Evolutionary conservation across 495 filamentous ascomycete species (phyloP).

Genomic region (Penicillium antarcticum): DNA sequence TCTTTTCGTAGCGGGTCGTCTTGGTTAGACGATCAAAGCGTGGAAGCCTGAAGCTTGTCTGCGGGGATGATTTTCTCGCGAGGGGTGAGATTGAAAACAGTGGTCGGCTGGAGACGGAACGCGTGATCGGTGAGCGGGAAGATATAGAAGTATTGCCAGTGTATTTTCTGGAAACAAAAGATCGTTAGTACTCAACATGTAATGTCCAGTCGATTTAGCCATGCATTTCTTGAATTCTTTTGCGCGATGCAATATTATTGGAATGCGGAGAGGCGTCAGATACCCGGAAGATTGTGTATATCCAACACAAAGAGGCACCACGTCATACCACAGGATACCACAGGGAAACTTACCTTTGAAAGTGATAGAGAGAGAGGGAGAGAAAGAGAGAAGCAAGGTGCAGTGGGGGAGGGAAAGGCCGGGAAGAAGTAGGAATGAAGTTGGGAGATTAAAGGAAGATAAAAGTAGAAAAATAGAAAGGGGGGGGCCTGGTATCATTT

Average conservation of each 20-base stretch:
- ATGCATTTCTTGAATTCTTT: too few species aligned
- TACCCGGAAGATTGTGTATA: too few species aligned
- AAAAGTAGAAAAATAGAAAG: conserved; percentile 10
- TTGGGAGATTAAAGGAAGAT: conserved; percentile 3
- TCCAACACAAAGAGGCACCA: too few species aligned
- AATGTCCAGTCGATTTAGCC: too few species aligned
- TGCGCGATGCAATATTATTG: too few species aligned
- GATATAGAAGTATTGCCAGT: background rate
- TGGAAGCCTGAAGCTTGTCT: background rate
- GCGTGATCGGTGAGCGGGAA: conserved; percentile 4
- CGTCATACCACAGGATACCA: too few species aligned
- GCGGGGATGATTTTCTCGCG: conserved; percentile 1
- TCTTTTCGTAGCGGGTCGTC: too few species aligned
- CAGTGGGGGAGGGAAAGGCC: background rate
- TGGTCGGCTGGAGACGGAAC: conserved; percentile 14
- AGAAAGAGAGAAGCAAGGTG: background rate
- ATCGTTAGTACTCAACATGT: background rate
- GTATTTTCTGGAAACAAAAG: background rate
- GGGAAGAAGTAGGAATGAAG: background rate
- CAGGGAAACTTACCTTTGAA: too few species aligned
- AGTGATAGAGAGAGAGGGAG: background rate
- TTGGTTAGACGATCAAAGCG: background rate
- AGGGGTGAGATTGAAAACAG: background rate
- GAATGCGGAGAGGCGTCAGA: too few species aligned
- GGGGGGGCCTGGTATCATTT: conserved; percentile 14